Evolutionary conservation across 768 basidiomycete genomes (phyloP).

Genomic region (Cubamyces lactineus): DNA sequence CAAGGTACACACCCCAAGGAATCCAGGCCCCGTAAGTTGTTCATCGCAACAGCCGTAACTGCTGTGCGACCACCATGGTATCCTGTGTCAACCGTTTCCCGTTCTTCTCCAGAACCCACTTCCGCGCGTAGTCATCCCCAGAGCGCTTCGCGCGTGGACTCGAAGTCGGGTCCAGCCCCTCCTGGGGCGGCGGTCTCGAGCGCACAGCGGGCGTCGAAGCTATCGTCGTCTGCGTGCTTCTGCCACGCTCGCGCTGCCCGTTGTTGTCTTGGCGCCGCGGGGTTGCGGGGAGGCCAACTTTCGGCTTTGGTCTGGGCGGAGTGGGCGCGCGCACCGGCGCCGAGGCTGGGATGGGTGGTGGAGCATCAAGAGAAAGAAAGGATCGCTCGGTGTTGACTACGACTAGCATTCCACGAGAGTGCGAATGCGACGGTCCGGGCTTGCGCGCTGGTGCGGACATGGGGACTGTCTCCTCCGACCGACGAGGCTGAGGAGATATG

Average conservation of each 20-base stretch:
- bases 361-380: neutral
- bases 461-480: neutral
- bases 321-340: conserved; percentile 14
- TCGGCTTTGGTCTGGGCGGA: conserved; percentile 10
- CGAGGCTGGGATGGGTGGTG: neutral
- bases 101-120: conserved; percentile 26
- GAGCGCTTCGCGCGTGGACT: neutral
- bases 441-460: conserved; percentile 1
- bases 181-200: neutral
- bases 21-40: neutral
- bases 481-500: neutral
- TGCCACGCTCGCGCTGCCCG: conserved; percentile 1
- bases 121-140: conserved; percentile 8
- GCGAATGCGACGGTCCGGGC: neutral
- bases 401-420: neutral
- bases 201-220: neutral
- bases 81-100: conserved; percentile 27
- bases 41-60: conserved; percentile 25
- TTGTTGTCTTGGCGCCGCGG: conserved; percentile 10
- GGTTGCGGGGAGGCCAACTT: conserved; percentile 5
- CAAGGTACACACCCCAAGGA: neutral
- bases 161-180: neutral
- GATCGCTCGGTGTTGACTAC: neutral
- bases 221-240: neutral
- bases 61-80: conserved; percentile 17